A percentile compares a stretch with the other conserved stretches of the same genome.
These are phyloP conservation scores for Coleophoma cylindrospora DNA, from an alignment of 2,329 filamentous ascomycete species.

Conservation along the genomic window DNA sequence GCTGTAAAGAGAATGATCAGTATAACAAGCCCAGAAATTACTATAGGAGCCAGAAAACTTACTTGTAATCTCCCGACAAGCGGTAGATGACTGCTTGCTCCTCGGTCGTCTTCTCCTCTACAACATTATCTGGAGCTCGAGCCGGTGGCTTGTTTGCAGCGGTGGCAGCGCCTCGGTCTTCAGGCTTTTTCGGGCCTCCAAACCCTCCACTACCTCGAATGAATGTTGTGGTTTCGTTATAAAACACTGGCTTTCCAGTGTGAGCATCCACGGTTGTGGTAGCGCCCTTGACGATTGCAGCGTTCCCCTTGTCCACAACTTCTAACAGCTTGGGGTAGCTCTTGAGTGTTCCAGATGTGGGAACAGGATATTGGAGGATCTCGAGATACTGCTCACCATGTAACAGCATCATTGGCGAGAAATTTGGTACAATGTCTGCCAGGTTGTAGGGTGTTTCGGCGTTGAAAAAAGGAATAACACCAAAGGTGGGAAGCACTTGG, in stretches of 20 bases:
- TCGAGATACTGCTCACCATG: conserved; percentile 99
- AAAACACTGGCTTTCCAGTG: conserved; percentile 87
- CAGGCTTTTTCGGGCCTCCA: conserved; percentile 72
- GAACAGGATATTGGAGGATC: conserved; percentile 85
- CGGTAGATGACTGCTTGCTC: conserved; percentile 94
- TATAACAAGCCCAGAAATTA: neutral
- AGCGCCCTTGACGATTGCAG: conserved; percentile 76
- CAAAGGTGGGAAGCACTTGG: conserved; percentile 91
- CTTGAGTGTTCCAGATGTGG: conserved; percentile 72
- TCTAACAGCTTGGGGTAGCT: conserved; percentile 81
- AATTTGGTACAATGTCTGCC: conserved; percentile 85
- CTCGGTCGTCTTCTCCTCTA: conserved; percentile 80
- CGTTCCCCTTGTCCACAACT: conserved; percentile 92
- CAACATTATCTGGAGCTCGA: conserved; percentile 72
- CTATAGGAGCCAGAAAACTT: neutral
- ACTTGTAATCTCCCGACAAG: conserved; percentile 85
- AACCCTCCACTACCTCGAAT: conserved; percentile 89
- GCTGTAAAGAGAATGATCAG: conserved; percentile 11
- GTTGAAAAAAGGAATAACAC: conserved; percentile 91
- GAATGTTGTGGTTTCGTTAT: conserved; percentile 94
- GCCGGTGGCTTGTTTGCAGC: conserved; percentile 73
- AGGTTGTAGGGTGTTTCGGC: conserved; percentile 75
- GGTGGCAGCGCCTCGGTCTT: conserved; percentile 74
- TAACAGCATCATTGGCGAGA: conserved; percentile 96
- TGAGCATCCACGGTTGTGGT: conserved; percentile 79